A percentile compares a stretch with the other conserved stretches of the same genome.
phyloP scores from a whole-genome alignment of 345 rosid genomes.

The Syzygium aqueum region DNA sequence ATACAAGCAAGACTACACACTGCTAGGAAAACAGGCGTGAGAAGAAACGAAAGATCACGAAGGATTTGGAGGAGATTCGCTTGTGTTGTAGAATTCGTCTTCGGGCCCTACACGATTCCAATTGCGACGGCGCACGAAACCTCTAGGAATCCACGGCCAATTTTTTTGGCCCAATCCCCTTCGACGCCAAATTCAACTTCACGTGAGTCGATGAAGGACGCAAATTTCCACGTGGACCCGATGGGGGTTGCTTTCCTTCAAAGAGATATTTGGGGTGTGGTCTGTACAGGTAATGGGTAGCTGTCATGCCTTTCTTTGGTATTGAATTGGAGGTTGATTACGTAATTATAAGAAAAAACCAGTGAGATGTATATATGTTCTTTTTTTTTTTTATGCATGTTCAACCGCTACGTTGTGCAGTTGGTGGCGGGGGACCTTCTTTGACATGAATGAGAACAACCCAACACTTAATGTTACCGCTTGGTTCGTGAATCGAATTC shows the following conservation, averaged over 20 bases:
- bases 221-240: not conserved
- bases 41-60: not conserved
- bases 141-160: not conserved
- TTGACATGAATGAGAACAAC: not conserved
- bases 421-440: not conserved
- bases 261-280: not conserved
- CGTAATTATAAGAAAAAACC: not conserved
- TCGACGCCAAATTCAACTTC: not conserved
- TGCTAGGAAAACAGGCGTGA: not conserved
- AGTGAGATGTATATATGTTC: not conserved
- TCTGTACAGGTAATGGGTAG: not conserved
- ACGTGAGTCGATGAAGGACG: not conserved
- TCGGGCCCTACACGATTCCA: not conserved
- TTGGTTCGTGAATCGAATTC: not conserved
- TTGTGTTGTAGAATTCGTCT: not conserved
- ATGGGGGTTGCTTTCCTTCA: not conserved
- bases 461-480: not conserved
- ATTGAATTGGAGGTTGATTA: not conserved
- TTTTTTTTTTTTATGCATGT: not conserved
- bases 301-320: not conserved
- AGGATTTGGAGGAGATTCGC: not conserved
- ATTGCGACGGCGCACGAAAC: not conserved
- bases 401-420: not conserved
- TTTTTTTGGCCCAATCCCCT: too few species aligned
- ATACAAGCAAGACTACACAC: not conserved